Percentiles rank a stretch among this genome's conserved stretches.
phyloP scores from a whole-genome alignment of 1,284 basidiomycete species.

The Pseudozyma hubeiensis region DNA sequence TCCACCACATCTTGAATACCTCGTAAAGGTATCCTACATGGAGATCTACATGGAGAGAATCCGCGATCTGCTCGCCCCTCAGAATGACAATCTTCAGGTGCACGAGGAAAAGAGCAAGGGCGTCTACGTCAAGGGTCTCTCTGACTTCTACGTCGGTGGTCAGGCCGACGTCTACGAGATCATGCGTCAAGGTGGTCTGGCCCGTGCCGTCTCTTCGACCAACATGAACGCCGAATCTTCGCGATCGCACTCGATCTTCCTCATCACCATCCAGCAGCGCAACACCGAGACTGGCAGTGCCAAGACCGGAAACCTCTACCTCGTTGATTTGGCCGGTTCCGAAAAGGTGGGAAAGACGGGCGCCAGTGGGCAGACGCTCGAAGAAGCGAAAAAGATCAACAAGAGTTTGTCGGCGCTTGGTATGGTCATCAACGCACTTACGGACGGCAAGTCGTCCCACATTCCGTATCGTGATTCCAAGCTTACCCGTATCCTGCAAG shows the following conservation, averaged over 20 bases:
- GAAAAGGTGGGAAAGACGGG: constrained; percentile 99
- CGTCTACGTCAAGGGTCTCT: constrained; percentile 97
- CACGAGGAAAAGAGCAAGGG: constrained; percentile 98
- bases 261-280: constrained; percentile 95
- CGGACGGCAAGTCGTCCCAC: constrained; percentile 91
- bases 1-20: constrained; percentile 93
- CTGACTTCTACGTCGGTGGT: constrained; percentile 93
- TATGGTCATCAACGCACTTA: constrained; percentile 99
- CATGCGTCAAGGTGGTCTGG: constrained; percentile 93
- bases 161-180: constrained; percentile 91
- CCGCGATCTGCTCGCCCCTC: constrained; percentile 92
- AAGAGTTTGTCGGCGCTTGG: constrained; percentile 96
- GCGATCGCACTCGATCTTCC: constrained; percentile 98
- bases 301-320: constrained; percentile 96
- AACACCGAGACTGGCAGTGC: constrained; percentile 95
- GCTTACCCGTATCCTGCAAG: constrained; percentile 98
- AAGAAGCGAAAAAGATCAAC: constrained; percentile 99
- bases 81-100: constrained; percentile 97
- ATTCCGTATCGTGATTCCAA: constrained; percentile 99
- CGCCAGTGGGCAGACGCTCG: constrained; percentile 96
- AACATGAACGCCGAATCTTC: constrained; percentile 99
- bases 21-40: constrained; percentile 99
- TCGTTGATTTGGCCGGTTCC: constrained; percentile 97
- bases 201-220: constrained; percentile 92
- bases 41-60: constrained; percentile 99